phyloP scores from a whole-genome alignment of 768 basidiomycete genomes.

The Sarcodon aspratus region DNA sequence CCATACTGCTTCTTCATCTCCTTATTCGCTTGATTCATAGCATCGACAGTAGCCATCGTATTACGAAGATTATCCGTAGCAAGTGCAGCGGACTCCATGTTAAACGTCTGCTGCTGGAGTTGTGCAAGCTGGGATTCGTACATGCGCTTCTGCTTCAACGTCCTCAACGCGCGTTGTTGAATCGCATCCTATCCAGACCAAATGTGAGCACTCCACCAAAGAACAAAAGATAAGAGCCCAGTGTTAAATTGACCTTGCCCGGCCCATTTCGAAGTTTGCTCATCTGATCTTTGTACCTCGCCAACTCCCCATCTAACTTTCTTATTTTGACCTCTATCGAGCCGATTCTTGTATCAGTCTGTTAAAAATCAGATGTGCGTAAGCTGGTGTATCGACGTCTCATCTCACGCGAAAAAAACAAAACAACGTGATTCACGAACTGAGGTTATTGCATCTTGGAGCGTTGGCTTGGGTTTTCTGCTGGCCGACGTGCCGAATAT shows the following conservation, averaged over 20 bases:
- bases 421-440: slow-evolving; percentile 28
- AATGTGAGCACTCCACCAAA: not conserved
- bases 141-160: slow-evolving; percentile 92
- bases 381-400: not conserved
- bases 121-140: slow-evolving; percentile 89
- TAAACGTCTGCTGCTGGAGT: slow-evolving; percentile 90
- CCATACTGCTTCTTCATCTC: slow-evolving; percentile 96
- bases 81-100: slow-evolving; percentile 94
- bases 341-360: slow-evolving; percentile 84
- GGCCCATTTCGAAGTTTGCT: slow-evolving; percentile 86
- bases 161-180: slow-evolving; percentile 87
- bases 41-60: slow-evolving; percentile 97
- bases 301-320: slow-evolving; percentile 91
- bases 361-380: slow-evolving; percentile 2
- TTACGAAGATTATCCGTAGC: slow-evolving; percentile 97
- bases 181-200: slow-evolving; percentile 57
- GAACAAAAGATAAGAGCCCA: not conserved
- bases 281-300: slow-evolving; percentile 93
- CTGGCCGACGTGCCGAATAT: slow-evolving; percentile 67
- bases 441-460: slow-evolving; percentile 89
- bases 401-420: not conserved
- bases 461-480: slow-evolving; percentile 76
- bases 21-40: slow-evolving; percentile 93
- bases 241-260: slow-evolving; percentile 60
- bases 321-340: slow-evolving; percentile 94